These are phyloP conservation scores for Agroathelia rolfsii DNA, from an alignment of 1,284 basidiomycete species.

Conservation along the genomic window DNA sequence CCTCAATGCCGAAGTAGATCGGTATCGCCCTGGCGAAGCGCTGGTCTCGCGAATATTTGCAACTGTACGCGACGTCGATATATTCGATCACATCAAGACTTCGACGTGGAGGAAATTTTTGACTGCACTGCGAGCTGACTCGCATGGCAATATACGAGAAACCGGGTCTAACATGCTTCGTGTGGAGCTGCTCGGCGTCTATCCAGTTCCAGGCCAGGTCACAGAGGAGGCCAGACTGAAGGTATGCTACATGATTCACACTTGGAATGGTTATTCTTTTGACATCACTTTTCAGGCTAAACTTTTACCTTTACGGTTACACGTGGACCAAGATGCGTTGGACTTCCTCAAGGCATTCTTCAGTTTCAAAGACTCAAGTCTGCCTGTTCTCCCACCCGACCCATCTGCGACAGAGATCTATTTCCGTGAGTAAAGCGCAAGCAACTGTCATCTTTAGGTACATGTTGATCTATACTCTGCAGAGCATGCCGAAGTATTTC, in stretches of 20 bases:
- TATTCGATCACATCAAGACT: conserved; percentile 95
- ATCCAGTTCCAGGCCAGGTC: conserved; percentile 54
- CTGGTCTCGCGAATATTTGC: conserved; percentile 59
- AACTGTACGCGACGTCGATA: conserved; percentile 69
- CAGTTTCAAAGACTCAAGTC: conserved; percentile 68
- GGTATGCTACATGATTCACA: conserved; percentile 34
- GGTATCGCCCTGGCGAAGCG: conserved; percentile 46
- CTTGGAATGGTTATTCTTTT: conserved; percentile 2
- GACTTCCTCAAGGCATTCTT: conserved; percentile 98
- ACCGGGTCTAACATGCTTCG: conserved; percentile 91
- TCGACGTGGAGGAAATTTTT: conserved; percentile 98
- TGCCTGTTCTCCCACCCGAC: conserved; percentile 25
- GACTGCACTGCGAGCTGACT: conserved; percentile 74
- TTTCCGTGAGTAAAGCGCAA: conserved; percentile 48
- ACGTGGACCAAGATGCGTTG: conserved; percentile 96
- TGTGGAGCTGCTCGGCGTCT: conserved; percentile 68
- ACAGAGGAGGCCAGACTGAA: conserved; percentile 76
- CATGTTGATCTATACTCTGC: conserved; percentile 4
- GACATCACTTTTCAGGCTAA: conserved; percentile 50
- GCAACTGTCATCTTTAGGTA: conserved; percentile 2
- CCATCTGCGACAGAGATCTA: conserved; percentile 48
- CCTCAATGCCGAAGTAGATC: conserved; percentile 56
- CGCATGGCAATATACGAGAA: conserved; percentile 78
- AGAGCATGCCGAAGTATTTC: conserved; percentile 88
- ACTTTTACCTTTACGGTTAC: conserved; percentile 80